Conservation (phyloP, 192 early-diverging fungal genomes). For the Pilobolus umbonatus region DNA sequence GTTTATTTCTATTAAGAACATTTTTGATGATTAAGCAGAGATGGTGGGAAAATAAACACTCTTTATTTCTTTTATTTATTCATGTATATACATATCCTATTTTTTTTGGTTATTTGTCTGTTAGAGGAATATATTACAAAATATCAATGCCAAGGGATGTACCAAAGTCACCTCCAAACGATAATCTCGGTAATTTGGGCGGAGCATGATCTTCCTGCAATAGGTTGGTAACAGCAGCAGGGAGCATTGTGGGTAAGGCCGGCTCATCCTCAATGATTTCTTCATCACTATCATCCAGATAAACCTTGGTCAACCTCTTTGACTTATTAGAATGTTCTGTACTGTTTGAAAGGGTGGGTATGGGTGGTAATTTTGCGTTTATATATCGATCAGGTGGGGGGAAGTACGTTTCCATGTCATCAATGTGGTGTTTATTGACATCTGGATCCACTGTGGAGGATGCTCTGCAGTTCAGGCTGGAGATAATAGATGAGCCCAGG, state of each 20-base stretch:
- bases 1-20: no score
- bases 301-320: conserved; percentile 27
- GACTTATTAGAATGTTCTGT: neutral
- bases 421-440: neutral
- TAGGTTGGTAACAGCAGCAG: neutral
- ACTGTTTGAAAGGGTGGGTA: no score
- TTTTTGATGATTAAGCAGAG: no score
- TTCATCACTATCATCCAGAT: conserved; percentile 29
- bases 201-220: conserved; percentile 4
- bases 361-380: conserved; percentile 23
- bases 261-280: conserved; percentile 16
- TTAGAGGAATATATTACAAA: no score
- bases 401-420: neutral
- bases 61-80: no score
- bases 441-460: conserved; percentile 10
- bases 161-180: conserved; percentile 21
- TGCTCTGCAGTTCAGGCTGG: neutral
- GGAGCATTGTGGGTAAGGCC: neutral
- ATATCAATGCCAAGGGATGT: conserved; percentile 10
- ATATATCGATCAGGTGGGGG: conserved; percentile 8
- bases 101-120: no score
- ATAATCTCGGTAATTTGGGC: conserved; percentile 25
- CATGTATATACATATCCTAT: no score
- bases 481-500: conserved; percentile 1
- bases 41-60: no score